A percentile compares a stretch with the other conserved stretches of the same genome.
Evolutionary conservation across 129 eudicot species (phyloP).

Genomic region (Rutidosis leptorrhynchoides): DNA sequence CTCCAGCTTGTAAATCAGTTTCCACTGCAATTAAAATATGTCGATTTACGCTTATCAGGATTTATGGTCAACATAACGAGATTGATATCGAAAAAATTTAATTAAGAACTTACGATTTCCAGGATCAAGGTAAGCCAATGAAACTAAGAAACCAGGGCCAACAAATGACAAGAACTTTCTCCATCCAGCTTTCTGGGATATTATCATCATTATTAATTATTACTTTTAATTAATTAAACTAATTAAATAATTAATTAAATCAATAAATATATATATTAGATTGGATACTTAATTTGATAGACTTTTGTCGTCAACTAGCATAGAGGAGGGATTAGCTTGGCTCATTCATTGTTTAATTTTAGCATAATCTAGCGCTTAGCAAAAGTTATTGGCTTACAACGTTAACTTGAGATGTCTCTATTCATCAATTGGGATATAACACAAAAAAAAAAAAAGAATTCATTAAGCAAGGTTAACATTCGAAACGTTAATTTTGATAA

Average conservation of each 20-base stretch:
- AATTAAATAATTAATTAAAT: neutral
- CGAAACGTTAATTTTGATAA: no score
- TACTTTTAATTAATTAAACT: slow-evolving; percentile 4
- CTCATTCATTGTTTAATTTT: neutral
- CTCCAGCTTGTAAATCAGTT: slow-evolving; percentile 76
- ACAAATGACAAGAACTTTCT: slow-evolving; percentile 41
- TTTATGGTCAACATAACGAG: neutral
- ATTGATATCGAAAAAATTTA: neutral
- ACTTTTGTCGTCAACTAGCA: neutral
- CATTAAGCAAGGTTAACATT: no score
- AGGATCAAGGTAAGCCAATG: slow-evolving; percentile 64
- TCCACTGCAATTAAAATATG: slow-evolving; percentile 38
- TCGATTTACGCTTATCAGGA: neutral
- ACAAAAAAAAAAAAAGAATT: no score
- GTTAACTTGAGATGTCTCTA: no score
- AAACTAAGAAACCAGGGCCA: slow-evolving; percentile 65
- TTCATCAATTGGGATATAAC: no score
- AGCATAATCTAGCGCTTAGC: neutral
- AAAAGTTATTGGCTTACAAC: no score
- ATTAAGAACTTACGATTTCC: slow-evolving; percentile 43
- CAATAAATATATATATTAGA: neutral
- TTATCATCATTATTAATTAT: neutral
- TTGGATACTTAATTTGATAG: neutral
- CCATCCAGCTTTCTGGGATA: slow-evolving; percentile 47
- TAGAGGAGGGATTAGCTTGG: neutral